These are phyloP conservation scores for Ogataea nakhonphanomensis DNA, from an alignment of 805 yeast genomes.

Conservation along the genomic window DNA sequence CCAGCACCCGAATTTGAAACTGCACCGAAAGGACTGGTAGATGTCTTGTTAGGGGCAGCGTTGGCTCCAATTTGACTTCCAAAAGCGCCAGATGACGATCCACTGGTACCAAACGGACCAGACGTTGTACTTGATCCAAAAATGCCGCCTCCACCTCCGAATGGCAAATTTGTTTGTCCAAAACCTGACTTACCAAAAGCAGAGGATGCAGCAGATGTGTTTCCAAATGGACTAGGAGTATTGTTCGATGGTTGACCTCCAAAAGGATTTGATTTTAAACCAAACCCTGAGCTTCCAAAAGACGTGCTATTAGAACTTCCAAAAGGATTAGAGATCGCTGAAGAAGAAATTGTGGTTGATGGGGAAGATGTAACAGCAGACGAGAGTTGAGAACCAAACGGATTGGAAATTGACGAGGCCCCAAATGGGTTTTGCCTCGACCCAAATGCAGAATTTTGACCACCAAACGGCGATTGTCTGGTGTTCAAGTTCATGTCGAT, in stretches of 20 bases:
- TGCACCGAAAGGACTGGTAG: neutral
- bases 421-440: constrained; percentile 4
- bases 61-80: neutral
- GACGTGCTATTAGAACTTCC: constrained; percentile 8
- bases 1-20: neutral
- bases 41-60: neutral
- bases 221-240: constrained; percentile 25
- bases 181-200: constrained; percentile 2
- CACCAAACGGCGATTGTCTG: neutral
- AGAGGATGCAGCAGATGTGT: neutral
- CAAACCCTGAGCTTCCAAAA: constrained; percentile 17
- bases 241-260: constrained; percentile 1
- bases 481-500: constrained; percentile 22
- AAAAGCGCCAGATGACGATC: neutral
- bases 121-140: neutral
- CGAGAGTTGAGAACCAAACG: constrained; percentile 7
- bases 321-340: neutral
- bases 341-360: neutral
- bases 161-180: neutral
- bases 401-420: constrained; percentile 3
- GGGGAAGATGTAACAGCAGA: neutral
- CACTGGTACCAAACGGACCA: neutral
- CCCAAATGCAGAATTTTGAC: neutral
- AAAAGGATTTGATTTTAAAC: constrained; percentile 11
- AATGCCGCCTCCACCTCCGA: neutral